Evolutionary conservation across 106 monocot genomes (phyloP), one percentile per base, ranked within the genome.

Genomic region (Allium sativum): DNA sequence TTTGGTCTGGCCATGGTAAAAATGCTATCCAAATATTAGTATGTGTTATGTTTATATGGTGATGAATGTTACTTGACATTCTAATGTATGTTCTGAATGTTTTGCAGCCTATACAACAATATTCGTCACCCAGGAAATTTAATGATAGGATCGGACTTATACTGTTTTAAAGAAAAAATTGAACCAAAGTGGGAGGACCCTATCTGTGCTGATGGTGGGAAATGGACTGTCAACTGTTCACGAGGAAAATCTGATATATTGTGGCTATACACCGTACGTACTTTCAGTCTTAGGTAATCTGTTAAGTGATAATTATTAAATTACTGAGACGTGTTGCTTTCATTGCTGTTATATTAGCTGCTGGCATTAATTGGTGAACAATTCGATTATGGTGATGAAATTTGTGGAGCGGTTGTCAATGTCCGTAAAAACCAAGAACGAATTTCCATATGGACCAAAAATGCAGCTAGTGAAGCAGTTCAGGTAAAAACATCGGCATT

Each of bases 151-250:
- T 81, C 94, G 70, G 94, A 95, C 75, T 82, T 95, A 21, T 73
- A 95, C 68, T 95, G 85, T 64, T 95, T 95, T 56, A 95, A 95
- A 51, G 0, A 79, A 53, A 90, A 84, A 22, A 90, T 95, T 62
- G 89, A 84, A 60, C 94, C 94, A 58, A 89, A 83, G 71, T 94
- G 94, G 94, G 94, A 94, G 66, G 94, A 94, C 55, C 94, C 94
- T 15, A 41, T 89, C 50, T 94, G 94, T 75, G 78, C 86, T 40
- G 81, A 90, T 77, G 94, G 94, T 41, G 94, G 94, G 8, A 95
- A 81, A 71, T 95, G 94, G 94, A 95, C 86, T 9, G 70, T 95
- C 50, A 65, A 10, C 43, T 84, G 78, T 70, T 10, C 54, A 45
- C 77, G 84, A 77, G 83, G 83, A 58, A 95, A 90, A 65, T 73